Conservation (phyloP, 345 rosid genomes). For the Dimocarpus longan region DNA sequence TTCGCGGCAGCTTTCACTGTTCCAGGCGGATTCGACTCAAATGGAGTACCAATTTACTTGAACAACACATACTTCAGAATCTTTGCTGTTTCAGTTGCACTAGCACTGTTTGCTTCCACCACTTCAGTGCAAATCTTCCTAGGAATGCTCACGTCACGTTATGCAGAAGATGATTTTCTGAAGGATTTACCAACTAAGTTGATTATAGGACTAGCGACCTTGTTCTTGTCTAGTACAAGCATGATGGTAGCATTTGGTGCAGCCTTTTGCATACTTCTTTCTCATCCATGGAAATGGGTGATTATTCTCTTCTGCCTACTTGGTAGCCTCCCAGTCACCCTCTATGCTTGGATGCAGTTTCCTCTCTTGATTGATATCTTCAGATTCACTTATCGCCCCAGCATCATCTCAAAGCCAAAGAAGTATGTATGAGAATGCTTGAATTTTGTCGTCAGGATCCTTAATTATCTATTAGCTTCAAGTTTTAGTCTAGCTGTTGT, state of each 20-base stretch:
- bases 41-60: neutral
- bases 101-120: neutral
- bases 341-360: neutral
- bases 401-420: neutral
- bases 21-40: neutral
- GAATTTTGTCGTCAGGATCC: too few species aligned
- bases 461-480: too few species aligned
- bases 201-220: neutral
- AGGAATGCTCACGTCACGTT: neutral
- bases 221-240: neutral
- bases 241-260: neutral
- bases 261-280: constrained; percentile 7
- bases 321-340: neutral
- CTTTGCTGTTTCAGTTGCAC: neutral
- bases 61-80: neutral
- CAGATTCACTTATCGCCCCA: neutral
- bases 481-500: too few species aligned
- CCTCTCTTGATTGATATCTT: neutral
- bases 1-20: neutral
- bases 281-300: neutral
- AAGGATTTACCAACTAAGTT: neutral
- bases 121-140: neutral
- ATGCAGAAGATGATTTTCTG: neutral
- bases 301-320: neutral
- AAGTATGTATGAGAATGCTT: neutral